Conservation (phyloP, 257 asterid species). For the Scutellaria barbata region DNA sequence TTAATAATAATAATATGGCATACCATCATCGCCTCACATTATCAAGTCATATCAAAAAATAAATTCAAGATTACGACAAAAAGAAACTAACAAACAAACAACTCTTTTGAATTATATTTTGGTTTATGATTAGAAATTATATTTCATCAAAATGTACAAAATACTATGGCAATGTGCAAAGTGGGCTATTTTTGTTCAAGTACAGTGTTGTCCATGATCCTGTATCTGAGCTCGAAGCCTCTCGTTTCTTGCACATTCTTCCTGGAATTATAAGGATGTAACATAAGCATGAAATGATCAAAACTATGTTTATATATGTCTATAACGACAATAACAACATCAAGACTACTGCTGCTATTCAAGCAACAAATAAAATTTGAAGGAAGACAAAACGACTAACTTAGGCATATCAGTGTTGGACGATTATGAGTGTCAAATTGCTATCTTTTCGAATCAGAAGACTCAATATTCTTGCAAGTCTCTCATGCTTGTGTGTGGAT, state of each 20-base stretch:
- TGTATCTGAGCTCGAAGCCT: slow-evolving; percentile 44
- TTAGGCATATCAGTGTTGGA: too few species aligned
- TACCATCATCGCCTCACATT: neutral
- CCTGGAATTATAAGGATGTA: slow-evolving; percentile 43
- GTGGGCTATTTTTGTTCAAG: slow-evolving; percentile 11
- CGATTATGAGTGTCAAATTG: neutral
- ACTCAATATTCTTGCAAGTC: too few species aligned
- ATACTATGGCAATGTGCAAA: neutral
- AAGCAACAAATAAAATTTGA: neutral
- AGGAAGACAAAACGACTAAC: neutral
- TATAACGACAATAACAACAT: neutral
- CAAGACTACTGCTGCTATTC: neutral
- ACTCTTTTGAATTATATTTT: too few species aligned
- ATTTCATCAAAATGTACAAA: too few species aligned
- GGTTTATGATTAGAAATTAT: neutral
- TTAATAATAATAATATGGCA: neutral
- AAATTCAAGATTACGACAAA: slow-evolving; percentile 1
- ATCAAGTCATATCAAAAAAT: neutral
- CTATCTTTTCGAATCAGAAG: neutral
- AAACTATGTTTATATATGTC: neutral
- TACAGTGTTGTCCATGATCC: slow-evolving; percentile 14
- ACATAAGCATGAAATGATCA: neutral
- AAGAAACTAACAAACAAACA: neutral
- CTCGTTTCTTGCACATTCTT: slow-evolving; percentile 54
- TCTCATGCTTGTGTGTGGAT: too few species aligned